Conservation (phyloP, 805 yeast species). For the Wickerhamiella alocasiicola region DNA sequence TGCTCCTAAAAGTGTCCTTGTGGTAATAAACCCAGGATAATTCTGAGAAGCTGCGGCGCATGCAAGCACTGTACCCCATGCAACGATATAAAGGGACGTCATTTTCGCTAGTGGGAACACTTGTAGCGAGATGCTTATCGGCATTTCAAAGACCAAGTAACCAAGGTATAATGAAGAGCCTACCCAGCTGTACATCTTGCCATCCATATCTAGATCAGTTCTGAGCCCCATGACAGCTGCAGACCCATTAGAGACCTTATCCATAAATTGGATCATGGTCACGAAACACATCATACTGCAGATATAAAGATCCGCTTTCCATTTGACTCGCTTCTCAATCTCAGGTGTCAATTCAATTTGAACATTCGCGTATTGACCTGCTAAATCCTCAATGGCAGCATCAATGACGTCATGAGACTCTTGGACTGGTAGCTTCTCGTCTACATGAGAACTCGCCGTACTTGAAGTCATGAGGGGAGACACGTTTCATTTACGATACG, state of each 20-base stretch:
- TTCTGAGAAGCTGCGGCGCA: conserved; percentile 40
- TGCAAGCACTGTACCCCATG: conserved; percentile 48
- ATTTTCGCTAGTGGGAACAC: conserved; percentile 44
- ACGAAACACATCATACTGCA: conserved; percentile 39
- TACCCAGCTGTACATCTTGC: conserved; percentile 27
- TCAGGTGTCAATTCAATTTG: conserved; percentile 1
- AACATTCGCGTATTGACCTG: conserved; percentile 9
- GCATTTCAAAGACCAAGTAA: conserved; percentile 43
- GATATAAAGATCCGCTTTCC: conserved; percentile 40
- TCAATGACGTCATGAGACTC: too few species aligned
- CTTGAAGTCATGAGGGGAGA: too few species aligned
- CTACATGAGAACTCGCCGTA: too few species aligned
- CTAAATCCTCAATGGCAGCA: too few species aligned
- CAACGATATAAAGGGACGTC: conserved; percentile 35
- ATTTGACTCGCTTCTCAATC: conserved; percentile 25
- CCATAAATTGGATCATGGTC: conserved; percentile 45
- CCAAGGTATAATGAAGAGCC: too few species aligned
- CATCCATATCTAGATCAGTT: conserved; percentile 35
- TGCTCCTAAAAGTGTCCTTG: conserved; percentile 40
- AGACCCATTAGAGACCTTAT: conserved; percentile 40
- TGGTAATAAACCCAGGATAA: conserved; percentile 35
- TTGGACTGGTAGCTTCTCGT: too few species aligned
- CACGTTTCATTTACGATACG: too few species aligned
- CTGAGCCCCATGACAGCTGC: conserved; percentile 42
- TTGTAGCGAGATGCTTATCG: conserved; percentile 38